Conservation (phyloP, 257 asterid genomes). For the Linaria vulgaris region DNA sequence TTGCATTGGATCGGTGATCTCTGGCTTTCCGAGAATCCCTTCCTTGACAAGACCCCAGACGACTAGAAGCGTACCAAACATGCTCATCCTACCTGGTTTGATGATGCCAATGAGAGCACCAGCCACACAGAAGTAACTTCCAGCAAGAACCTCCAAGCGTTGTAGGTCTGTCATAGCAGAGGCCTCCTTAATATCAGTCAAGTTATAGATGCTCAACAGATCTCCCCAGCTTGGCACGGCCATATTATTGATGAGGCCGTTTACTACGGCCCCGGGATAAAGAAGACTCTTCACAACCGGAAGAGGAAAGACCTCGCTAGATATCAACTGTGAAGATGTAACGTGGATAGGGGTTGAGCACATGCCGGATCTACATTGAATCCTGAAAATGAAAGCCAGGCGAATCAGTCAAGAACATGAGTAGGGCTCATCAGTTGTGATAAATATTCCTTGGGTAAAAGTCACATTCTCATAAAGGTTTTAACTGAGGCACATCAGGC, state of each 20-base stretch:
- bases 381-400: conserved; percentile 40
- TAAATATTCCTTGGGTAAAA: not conserved
- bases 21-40: conserved; percentile 82
- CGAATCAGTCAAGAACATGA: conserved; percentile 15
- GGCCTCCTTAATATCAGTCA: conserved; percentile 71
- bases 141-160: conserved; percentile 97
- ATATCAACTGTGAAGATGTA: conserved; percentile 84
- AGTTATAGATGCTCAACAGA: conserved; percentile 65
- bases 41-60: conserved; percentile 97
- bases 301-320: conserved; percentile 79
- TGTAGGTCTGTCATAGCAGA: conserved; percentile 78
- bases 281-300: conserved; percentile 83
- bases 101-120: conserved; percentile 77
- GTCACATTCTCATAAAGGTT: not conserved
- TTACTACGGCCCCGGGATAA: conserved; percentile 80
- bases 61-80: conserved; percentile 86
- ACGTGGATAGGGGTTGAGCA: conserved; percentile 86
- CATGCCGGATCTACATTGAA: conserved; percentile 90
- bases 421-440: not conserved
- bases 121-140: conserved; percentile 95
- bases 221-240: conserved; percentile 76
- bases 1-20: conserved; percentile 51
- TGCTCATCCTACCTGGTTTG: conserved; percentile 96
- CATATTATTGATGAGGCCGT: conserved; percentile 47
- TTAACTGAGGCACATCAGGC: not conserved